These are phyloP conservation scores for Myrica gale DNA, from an alignment of 306 rosid genomes.

Conservation along the genomic window DNA sequence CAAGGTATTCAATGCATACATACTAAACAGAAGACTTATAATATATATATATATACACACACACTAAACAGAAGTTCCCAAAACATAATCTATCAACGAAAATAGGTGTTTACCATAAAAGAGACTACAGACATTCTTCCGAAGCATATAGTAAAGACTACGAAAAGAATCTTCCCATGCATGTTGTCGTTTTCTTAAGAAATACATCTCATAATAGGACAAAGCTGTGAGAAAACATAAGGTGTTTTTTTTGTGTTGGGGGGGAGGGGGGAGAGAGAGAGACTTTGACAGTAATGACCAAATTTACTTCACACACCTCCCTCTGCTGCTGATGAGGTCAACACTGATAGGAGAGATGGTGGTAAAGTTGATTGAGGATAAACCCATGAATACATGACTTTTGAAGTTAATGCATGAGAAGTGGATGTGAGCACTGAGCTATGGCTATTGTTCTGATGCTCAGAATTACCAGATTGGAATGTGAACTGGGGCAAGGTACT, in stretches of 20 bases:
- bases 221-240: conserved; percentile 2
- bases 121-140: conserved; percentile 63
- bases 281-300: neutral
- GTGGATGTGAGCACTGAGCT: conserved; percentile 25
- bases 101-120: conserved; percentile 70
- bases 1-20: conserved; percentile 1
- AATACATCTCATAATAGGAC: conserved; percentile 50
- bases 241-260: neutral
- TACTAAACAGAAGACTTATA: neutral
- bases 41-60: neutral
- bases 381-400: conserved; percentile 77
- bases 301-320: conserved; percentile 50
- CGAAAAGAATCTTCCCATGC: conserved; percentile 90
- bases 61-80: neutral
- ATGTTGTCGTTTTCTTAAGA: conserved; percentile 62
- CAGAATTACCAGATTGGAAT: conserved; percentile 33
- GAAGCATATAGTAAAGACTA: conserved; percentile 86
- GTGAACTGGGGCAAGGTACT: conserved; percentile 43
- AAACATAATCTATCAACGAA: conserved; percentile 8
- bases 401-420: conserved; percentile 36
- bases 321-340: conserved; percentile 64
- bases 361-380: conserved; percentile 88
- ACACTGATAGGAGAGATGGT: conserved; percentile 60
- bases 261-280: conserved; percentile 2
- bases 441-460: conserved; percentile 38